Conservation (phyloP, 805 yeast genomes). For the Scheffersomyces amazonensis region DNA sequence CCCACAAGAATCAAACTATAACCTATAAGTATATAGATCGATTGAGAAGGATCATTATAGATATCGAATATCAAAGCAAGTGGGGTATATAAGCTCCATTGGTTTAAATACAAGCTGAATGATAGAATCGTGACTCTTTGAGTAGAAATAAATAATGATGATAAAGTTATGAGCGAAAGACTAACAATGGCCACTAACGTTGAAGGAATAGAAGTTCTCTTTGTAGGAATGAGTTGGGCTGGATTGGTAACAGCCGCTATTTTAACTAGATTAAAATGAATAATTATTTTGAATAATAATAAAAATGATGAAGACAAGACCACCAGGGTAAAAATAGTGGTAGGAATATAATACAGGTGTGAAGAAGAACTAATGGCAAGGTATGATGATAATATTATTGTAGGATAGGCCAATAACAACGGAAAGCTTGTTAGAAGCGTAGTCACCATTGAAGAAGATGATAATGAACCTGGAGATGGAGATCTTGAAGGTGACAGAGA, state of each 20-base stretch:
- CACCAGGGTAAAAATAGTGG: background rate
- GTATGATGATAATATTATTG: conserved; percentile 22
- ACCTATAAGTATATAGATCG: conserved; percentile 11
- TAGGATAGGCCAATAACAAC: conserved; percentile 29
- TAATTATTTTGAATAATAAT: background rate
- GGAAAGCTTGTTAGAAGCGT: conserved; percentile 15
- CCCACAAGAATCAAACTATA: conserved; percentile 6
- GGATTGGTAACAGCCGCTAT: background rate
- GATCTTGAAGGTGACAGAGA: too few species aligned
- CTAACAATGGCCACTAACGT: conserved; percentile 11
- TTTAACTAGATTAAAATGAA: conserved; percentile 4
- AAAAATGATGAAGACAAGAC: background rate
- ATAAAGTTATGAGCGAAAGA: conserved; percentile 17
- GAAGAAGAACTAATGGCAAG: conserved; percentile 9
- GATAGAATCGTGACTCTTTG: conserved; percentile 22
- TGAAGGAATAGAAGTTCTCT: background rate
- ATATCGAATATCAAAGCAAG: conserved; percentile 23
- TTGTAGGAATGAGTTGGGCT: conserved; percentile 1
- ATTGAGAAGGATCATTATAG: conserved; percentile 8
- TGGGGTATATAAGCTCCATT: conserved; percentile 29
- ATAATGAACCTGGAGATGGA: too few species aligned
- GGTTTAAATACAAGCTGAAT: conserved; percentile 27
- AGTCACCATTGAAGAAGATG: background rate
- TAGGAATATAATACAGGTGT: background rate
- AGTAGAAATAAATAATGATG: conserved; percentile 21